Conservation (phyloP, 352 stramenopile species). For the Aphanomyces astaci region DNA sequence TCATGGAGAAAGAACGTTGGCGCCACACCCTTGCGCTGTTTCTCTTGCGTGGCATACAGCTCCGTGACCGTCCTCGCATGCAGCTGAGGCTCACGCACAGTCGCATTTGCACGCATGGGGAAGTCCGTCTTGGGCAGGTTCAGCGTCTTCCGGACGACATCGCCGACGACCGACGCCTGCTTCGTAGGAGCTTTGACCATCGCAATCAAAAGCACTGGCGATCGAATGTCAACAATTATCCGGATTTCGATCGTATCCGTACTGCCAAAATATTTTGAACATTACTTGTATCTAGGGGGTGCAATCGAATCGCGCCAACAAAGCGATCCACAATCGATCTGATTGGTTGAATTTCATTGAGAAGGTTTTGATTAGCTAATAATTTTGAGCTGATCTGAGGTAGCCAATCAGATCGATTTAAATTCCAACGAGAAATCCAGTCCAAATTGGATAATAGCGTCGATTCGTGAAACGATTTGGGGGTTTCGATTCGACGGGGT, state of each 20-base stretch:
- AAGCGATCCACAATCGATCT: too few species aligned
- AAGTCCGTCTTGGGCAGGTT: slow-evolving; percentile 94
- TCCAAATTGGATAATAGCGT: too few species aligned
- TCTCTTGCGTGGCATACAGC: slow-evolving; percentile 46
- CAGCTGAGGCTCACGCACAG: slow-evolving; percentile 56
- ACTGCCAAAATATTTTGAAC: background rate
- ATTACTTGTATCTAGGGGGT: too few species aligned
- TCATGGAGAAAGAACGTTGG: slow-evolving; percentile 94
- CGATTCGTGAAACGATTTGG: too few species aligned
- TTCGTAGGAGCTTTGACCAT: slow-evolving; percentile 31
- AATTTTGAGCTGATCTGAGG: too few species aligned
- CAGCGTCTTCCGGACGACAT: slow-evolving; percentile 87
- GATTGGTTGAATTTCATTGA: too few species aligned
- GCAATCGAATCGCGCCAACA: too few species aligned
- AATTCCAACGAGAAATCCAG: too few species aligned
- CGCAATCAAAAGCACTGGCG: slow-evolving; percentile 7
- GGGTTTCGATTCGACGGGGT: too few species aligned
- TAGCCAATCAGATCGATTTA: too few species aligned
- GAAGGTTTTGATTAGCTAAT: too few species aligned
- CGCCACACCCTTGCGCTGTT: slow-evolving; percentile 26
- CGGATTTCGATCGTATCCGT: background rate
- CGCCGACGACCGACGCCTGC: slow-evolving; percentile 33
- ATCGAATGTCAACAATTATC: slow-evolving; percentile 2
- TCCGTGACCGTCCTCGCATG: slow-evolving; percentile 55
- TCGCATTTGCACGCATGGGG: slow-evolving; percentile 94